These are phyloP conservation scores for Prillingera fragicola DNA, from an alignment of 1,284 basidiomycete species.

Conservation along the genomic window DNA sequence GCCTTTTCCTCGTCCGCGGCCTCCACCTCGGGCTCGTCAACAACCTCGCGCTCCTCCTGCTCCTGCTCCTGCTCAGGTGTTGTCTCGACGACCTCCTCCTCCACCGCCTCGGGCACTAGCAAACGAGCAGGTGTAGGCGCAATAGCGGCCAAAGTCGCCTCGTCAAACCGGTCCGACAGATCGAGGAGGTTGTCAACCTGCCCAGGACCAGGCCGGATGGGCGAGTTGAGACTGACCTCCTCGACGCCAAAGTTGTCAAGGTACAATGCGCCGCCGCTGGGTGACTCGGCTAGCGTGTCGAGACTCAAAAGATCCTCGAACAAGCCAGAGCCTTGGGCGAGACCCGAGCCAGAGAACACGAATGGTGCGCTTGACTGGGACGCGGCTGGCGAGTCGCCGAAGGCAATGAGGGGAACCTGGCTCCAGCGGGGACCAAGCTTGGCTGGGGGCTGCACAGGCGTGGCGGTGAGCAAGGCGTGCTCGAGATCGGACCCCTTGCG, in stretches of 20 bases:
- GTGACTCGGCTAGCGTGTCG: too few species aligned
- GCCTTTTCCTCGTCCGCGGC: background rate
- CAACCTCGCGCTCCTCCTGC: background rate
- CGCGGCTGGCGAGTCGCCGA: slow-evolving; percentile 10
- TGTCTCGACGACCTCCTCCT: background rate
- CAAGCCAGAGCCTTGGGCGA: background rate
- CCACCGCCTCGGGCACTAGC: too few species aligned
- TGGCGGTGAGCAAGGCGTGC: background rate
- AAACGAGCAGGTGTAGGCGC: too few species aligned
- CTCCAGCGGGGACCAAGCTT: background rate
- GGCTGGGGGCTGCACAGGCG: background rate
- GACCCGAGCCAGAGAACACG: slow-evolving; percentile 3
- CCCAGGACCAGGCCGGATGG: too few species aligned
- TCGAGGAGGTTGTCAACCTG: too few species aligned
- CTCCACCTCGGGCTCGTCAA: background rate
- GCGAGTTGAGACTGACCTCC: too few species aligned
- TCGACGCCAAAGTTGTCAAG: too few species aligned
- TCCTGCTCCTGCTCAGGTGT: too few species aligned
- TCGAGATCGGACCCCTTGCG: slow-evolving; percentile 13
- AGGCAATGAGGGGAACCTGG: slow-evolving; percentile 14
- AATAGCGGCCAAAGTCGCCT: too few species aligned
- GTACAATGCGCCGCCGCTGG: too few species aligned
- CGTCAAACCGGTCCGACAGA: too few species aligned
- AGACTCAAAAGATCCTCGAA: slow-evolving; percentile 13
- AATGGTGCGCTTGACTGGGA: slow-evolving; percentile 1